These are phyloP conservation scores for Mrakia blollopis DNA, from an alignment of 768 basidiomycete genomes.

Conservation along the genomic window DNA sequence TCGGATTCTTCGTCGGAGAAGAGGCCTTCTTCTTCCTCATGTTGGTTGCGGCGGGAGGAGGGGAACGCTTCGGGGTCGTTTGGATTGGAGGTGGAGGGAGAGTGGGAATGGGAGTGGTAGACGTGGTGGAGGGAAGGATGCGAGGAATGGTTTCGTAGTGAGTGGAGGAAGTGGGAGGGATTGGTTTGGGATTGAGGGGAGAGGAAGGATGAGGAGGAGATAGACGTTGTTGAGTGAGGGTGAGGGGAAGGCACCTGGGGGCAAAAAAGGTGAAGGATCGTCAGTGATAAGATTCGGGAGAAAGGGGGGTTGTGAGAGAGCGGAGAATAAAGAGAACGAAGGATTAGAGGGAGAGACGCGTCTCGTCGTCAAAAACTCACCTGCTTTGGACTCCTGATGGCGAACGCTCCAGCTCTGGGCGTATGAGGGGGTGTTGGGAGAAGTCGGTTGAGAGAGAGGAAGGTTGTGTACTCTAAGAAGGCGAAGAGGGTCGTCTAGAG, in stretches of 20 bases:
- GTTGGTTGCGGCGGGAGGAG: not conserved
- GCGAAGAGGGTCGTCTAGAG: conserved; percentile 3
- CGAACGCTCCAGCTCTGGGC: not conserved
- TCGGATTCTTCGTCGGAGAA: conserved; percentile 1
- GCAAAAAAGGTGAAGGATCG: not conserved
- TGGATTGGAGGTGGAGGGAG: not conserved
- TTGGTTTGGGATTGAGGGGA: not conserved
- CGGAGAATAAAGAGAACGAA: too few relatives aligned
- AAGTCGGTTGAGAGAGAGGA: conserved; percentile 4
- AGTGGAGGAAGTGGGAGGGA: not conserved
- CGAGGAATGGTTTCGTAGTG: not conserved
- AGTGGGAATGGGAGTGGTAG: not conserved
- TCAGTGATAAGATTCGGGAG: not conserved
- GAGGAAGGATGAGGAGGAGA: not conserved
- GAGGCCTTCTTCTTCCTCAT: not conserved
- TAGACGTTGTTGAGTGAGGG: not conserved
- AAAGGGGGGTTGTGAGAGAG: too few relatives aligned
- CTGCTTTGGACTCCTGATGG: conserved; percentile 1
- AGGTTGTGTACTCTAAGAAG: not conserved
- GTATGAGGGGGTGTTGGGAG: not conserved
- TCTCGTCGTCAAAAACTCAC: not conserved
- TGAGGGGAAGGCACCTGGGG: not conserved
- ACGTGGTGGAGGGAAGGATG: not conserved
- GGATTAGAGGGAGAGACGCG: too few relatives aligned
- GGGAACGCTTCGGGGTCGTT: not conserved